Conservation (phyloP, 495 filamentous ascomycete genomes). For the Xylaria sp. region DNA sequence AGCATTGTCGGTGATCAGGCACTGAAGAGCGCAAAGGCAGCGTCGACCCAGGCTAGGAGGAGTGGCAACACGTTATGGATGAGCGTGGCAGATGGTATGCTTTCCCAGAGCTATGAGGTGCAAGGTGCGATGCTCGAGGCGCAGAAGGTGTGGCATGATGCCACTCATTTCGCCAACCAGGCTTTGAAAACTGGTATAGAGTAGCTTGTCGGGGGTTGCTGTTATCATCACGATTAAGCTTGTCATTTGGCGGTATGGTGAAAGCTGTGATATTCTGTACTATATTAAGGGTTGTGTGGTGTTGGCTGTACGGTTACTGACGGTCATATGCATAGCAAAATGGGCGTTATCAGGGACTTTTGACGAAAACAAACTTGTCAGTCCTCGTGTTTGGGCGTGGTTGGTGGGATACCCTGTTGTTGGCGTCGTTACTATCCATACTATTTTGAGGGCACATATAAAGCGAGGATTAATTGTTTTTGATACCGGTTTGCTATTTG, state of each 20-base stretch:
- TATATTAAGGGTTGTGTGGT: conserved; percentile 16
- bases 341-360: conserved; percentile 18
- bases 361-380: conserved; percentile 6
- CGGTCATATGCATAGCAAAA: conserved; percentile 14
- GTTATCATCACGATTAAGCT: not conserved
- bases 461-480: not conserved
- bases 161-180: conserved; percentile 38
- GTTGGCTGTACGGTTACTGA: conserved; percentile 1
- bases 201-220: not conserved
- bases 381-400: not conserved
- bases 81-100: conserved; percentile 81
- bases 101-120: conserved; percentile 74
- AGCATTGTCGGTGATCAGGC: conserved; percentile 89
- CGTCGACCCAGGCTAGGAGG: conserved; percentile 73
- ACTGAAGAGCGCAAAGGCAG: conserved; percentile 83
- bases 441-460: not conserved
- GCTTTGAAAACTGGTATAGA: conserved; percentile 35
- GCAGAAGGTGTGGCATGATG: conserved; percentile 41
- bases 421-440: not conserved
- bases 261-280: conserved; percentile 13
- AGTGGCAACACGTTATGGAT: conserved; percentile 82
- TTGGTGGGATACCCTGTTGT: conserved; percentile 25
- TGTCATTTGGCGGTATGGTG: not conserved
- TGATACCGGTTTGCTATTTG: not conserved
- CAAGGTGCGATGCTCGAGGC: conserved; percentile 74